Percentiles rank a stretch among this genome's conserved stretches.
These are phyloP conservation scores for Skeletonema marinoi DNA, from an alignment of 108 stramenopile genomes.

Conservation along the genomic window DNA sequence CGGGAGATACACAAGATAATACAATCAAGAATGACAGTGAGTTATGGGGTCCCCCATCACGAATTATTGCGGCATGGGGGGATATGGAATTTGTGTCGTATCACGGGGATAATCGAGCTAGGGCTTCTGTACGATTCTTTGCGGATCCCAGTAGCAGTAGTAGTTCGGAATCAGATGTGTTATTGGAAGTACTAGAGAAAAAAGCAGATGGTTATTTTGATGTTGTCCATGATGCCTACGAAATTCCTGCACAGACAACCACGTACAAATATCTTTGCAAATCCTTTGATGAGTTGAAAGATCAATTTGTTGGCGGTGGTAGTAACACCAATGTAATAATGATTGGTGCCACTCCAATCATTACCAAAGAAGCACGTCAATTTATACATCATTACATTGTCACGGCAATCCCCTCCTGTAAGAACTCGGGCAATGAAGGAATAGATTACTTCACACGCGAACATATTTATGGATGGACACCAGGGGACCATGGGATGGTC, in stretches of 20 bases:
- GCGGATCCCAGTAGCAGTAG: slow-evolving; percentile 2
- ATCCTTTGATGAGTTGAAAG: slow-evolving; percentile 34
- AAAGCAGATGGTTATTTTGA: slow-evolving; percentile 43
- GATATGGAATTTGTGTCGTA: slow-evolving; percentile 34
- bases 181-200: slow-evolving; percentile 22
- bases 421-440: background rate
- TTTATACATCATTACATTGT: slow-evolving; percentile 55
- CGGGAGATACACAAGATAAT: slow-evolving; percentile 56
- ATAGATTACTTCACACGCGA: background rate
- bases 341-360: slow-evolving; percentile 10
- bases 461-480: slow-evolving; percentile 53
- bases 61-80: slow-evolving; percentile 73
- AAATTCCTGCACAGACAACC: slow-evolving; percentile 44
- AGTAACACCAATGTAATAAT: background rate
- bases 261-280: slow-evolving; percentile 52
- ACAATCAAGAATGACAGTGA: slow-evolving; percentile 38
- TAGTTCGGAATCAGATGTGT: slow-evolving; percentile 2
- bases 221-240: slow-evolving; percentile 24
- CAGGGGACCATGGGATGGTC: slow-evolving; percentile 37
- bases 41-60: slow-evolving; percentile 16
- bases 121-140: slow-evolving; percentile 50
- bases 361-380: slow-evolving; percentile 5
- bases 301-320: slow-evolving; percentile 21
- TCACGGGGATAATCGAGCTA: slow-evolving; percentile 44
- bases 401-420: background rate